Base-by-base conservation (phyloP, 2,329 filamentous ascomycete genomes). In the Shiraia bambusicola region DNA sequence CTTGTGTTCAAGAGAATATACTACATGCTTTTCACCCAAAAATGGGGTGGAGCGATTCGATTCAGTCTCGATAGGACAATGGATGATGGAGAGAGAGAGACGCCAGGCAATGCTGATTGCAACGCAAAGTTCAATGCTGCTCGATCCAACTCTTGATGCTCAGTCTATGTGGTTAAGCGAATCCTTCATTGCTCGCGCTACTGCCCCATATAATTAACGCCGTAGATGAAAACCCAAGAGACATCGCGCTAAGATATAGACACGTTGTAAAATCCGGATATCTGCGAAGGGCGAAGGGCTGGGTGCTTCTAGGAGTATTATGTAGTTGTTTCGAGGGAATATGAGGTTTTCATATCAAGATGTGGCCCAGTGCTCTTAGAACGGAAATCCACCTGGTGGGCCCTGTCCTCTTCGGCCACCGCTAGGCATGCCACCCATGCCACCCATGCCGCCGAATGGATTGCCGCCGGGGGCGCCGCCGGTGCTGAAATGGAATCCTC, bases 391-490 rank as follows among this genome's bases (percentile, higher is more conserved):
- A 13, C 63, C 63, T 6, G 52, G 61, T 35, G 50, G 62, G 28
- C 63, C 61, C 46, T 61, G 57, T 26, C 62, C 52, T 52, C 61
- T 46, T 46, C 60, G 57, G 22, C 61, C 56, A 24, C 64, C 63
- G 28, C 58, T 58, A 12, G 61, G 60, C 62, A 65, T 64, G 31
- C 63, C 63, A 13, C 61, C 60, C 62, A 66, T 65, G 16, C 61
- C 63, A 15, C 61, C 60, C 62, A 66, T 65, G 16, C 61, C 61
- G 10, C 59, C 61, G 25, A 67, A 68, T 4, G 63, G 63, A 45
- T 50, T 63, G 34, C 56, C 54, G 12, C 75, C 75, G n/a, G n/a
- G n/a, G n/a, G n/a, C n/a, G 74, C 76, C 49, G 65, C 74, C 63
- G 16, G 52, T 48, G 28, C 55, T 52, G 52, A 70, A 71, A 34